These are phyloP conservation scores for Hyphodiscus hymeniophilus DNA, from an alignment of 495 filamentous ascomycete genomes.

Conservation along the genomic window DNA sequence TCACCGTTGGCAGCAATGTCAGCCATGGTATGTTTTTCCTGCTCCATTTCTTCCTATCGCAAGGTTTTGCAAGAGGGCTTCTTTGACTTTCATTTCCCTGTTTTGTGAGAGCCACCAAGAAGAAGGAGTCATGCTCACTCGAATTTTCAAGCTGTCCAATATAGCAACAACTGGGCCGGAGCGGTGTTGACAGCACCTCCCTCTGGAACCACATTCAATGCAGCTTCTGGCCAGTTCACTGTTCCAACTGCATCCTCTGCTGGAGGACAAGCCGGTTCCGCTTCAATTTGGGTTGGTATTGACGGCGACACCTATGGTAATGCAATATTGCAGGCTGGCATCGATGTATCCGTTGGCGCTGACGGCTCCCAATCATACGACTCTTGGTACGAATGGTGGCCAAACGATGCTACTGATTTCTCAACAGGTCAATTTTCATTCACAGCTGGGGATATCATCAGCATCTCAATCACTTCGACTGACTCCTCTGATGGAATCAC, in stretches of 20 bases:
- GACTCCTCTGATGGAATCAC: constrained; percentile 43
- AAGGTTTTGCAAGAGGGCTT: too few species aligned
- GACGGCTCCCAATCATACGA: constrained; percentile 37
- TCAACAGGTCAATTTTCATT: constrained; percentile 34
- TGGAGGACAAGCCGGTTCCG: constrained; percentile 32
- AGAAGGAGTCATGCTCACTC: too few species aligned
- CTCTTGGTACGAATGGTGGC: constrained; percentile 62
- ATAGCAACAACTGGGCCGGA: constrained; percentile 55
- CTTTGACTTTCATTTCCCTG: too few species aligned
- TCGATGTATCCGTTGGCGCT: constrained; percentile 42
- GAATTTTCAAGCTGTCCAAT: too few species aligned
- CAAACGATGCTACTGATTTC: constrained; percentile 48
- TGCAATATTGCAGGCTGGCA: constrained; percentile 52
- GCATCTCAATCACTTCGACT: constrained; percentile 39
- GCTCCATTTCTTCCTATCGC: too few species aligned
- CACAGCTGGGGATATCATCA: constrained; percentile 46
- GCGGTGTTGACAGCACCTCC: constrained; percentile 28
- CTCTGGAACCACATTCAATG: constrained; percentile 36
- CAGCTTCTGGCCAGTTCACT: constrained; percentile 45
- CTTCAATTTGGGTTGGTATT: constrained; percentile 55
- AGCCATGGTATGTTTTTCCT: too few species aligned
- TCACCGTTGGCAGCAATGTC: not conserved
- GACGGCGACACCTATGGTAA: constrained; percentile 48
- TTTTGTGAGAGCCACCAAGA: too few species aligned
- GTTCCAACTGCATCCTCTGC: constrained; percentile 41